Evolutionary conservation across 306 rosid genomes (phyloP), one percentile per base, ranked within the genome.

Genomic region (Lathyrus aphaca): DNA sequence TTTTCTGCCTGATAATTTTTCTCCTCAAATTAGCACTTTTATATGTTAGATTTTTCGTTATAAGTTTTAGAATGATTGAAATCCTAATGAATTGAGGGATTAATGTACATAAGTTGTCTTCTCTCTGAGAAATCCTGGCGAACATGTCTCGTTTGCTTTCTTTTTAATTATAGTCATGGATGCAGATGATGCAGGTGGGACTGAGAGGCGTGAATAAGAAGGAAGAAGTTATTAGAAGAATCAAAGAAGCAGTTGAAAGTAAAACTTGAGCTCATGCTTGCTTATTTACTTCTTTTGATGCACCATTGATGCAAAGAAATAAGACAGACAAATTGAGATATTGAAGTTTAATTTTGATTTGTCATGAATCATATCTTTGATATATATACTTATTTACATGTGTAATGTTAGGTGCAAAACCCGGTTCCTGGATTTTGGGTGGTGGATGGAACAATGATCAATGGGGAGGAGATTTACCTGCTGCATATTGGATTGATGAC

Each of bases 401-500:
- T 27, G 27, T 63, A 76, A 73, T 56, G 29, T 74, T 68, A 91
- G 97, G 82, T 69, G 53, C 76, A 69, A 78, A 87, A 65, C 82
- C 79, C 69, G 95, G 90, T 76, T 86, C 86, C 45, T 92, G 98
- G 98, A 82, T 92, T 73, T 77, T 89, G 90, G 98, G 98, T 53
- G 95, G 96, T 74, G 92, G 96, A 73, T 92, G 98, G 98, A 89
- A 92, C 81, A 87, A 87, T 81, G 95, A 87, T 78, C 84, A 74
- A 6, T 87, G 98, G 98, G 95, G 92, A 83, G 96, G 96, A 64
- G 89, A 85, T 68, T 76, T 83, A 57, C 98, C 98, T 9, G 50
- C 57, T 76, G 92, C 92, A 5, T 78, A 88, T 77, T 92, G 95
- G 98, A 85, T 89, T 23, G 91, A 92, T 70, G 80, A 84, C 73